These are phyloP conservation scores for Echria macrotheca DNA, from an alignment of 495 filamentous ascomycete species.

Conservation along the genomic window DNA sequence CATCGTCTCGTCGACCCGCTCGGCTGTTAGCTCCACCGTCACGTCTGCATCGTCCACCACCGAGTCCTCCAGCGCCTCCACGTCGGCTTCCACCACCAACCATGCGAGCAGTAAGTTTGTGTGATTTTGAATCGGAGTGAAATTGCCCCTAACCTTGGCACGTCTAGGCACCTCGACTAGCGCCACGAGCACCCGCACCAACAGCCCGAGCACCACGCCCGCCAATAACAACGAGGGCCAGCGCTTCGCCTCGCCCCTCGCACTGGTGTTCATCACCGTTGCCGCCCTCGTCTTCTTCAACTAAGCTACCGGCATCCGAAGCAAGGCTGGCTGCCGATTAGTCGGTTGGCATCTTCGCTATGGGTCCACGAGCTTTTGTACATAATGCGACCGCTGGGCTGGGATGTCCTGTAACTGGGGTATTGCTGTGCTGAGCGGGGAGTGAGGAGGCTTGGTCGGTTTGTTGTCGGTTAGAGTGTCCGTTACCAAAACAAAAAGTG, in stretches of 20 bases:
- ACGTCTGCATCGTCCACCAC: constrained; percentile 12
- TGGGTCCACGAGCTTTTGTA: no score
- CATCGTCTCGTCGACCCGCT: constrained; percentile 14
- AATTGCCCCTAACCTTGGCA: not conserved
- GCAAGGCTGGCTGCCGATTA: no score
- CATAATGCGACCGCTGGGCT: no score
- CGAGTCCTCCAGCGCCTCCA: constrained; percentile 19
- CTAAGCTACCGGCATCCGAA: no score
- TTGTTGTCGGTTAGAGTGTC: no score
- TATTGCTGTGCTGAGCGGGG: no score
- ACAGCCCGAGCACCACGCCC: constrained; percentile 14
- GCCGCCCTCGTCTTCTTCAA: constrained; percentile 35
- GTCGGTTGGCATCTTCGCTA: no score
- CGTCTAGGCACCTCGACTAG: constrained; percentile 17
- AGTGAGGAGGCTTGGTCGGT: no score
- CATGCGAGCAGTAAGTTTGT: constrained; percentile 2
- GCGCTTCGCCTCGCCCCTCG: constrained; percentile 32
- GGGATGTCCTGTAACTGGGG: no score
- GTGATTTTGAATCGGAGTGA: not conserved
- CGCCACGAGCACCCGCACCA: constrained; percentile 15
- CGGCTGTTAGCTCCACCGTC: constrained; percentile 18
- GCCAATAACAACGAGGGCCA: constrained; percentile 26
- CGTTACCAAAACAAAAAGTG: no score
- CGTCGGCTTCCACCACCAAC: constrained; percentile 14
- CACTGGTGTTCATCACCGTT: constrained; percentile 30